Evolutionary conservation across 2,329 filamentous ascomycete species (phyloP).

Genomic region (Geosmithia putterillii): DNA sequence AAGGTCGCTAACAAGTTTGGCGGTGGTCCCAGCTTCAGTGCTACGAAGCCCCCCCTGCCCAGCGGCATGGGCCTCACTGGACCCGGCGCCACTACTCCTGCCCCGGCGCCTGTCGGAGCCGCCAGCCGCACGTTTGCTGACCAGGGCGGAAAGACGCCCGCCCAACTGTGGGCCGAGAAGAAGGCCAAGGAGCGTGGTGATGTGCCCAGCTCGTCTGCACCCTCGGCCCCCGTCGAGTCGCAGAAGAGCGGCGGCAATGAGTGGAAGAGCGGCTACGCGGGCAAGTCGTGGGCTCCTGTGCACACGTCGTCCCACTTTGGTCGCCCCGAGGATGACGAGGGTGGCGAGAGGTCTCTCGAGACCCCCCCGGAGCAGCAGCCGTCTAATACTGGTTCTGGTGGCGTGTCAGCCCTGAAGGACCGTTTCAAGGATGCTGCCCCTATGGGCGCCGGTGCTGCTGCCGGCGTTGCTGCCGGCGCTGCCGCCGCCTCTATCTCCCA

Average conservation of each 20-base stretch:
- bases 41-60: slow-evolving; percentile 81
- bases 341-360: slow-evolving; percentile 34
- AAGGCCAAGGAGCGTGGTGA: slow-evolving; percentile 66
- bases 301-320: slow-evolving; percentile 57
- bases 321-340: slow-evolving; percentile 39
- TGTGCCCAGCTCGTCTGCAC: slow-evolving; percentile 26
- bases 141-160: slow-evolving; percentile 88
- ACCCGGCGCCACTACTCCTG: slow-evolving; percentile 32
- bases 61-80: slow-evolving; percentile 53
- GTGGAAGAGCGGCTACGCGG: slow-evolving; percentile 86
- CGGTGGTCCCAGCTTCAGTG: slow-evolving; percentile 58
- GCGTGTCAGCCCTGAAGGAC: slow-evolving; percentile 65
- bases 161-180: slow-evolving; percentile 95
- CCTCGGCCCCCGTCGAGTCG: slow-evolving; percentile 38
- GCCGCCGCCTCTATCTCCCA: slow-evolving; percentile 22
- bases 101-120: slow-evolving; percentile 53
- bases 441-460: slow-evolving; percentile 39
- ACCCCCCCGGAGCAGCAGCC: slow-evolving; percentile 43
- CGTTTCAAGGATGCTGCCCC: slow-evolving; percentile 70
- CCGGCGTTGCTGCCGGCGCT: slow-evolving; percentile 51
- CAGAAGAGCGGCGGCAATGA: slow-evolving; percentile 62
- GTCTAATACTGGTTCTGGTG: slow-evolving; percentile 27
- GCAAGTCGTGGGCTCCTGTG: slow-evolving; percentile 83
- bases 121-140: slow-evolving; percentile 92
- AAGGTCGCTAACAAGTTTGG: slow-evolving; percentile 89